Percentiles rank a stretch among this genome's conserved stretches.
phyloP scores from a whole-genome alignment of 116 monocot genomes.

The Phalaenopsis hybrid region DNA sequence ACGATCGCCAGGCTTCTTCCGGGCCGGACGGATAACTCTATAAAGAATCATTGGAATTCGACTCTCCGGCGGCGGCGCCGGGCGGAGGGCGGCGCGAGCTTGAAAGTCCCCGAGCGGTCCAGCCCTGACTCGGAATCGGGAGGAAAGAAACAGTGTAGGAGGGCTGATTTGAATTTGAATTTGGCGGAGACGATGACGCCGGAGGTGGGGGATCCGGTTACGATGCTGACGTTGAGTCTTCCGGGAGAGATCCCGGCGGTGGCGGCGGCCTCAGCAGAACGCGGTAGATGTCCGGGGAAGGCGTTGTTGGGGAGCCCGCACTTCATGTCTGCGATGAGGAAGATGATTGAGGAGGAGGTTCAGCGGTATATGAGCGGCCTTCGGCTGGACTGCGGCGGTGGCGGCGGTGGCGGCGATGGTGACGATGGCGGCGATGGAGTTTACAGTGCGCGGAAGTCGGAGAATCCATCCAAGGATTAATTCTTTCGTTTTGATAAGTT shows the following conservation, averaged over 20 bases:
- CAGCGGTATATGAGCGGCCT: slow-evolving; percentile 19
- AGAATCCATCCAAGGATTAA: slow-evolving; percentile 17
- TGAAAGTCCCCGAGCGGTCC: background rate
- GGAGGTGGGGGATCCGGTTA: slow-evolving; percentile 10
- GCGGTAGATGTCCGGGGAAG: background rate
- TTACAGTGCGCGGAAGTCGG: background rate
- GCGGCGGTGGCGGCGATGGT: too few species aligned
- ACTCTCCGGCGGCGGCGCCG: slow-evolving; percentile 41
- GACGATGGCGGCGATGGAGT: background rate
- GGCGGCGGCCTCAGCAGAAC: background rate
- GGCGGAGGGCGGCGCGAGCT: background rate
- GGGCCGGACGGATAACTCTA: slow-evolving; percentile 58
- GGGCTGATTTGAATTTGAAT: slow-evolving; percentile 6
- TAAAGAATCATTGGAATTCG: slow-evolving; percentile 75
- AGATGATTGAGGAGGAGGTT: slow-evolving; percentile 60
- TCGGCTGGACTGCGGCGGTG: slow-evolving; percentile 5
- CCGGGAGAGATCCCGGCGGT: slow-evolving; percentile 22
- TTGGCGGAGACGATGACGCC: slow-evolving; percentile 17
- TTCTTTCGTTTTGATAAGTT: background rate
- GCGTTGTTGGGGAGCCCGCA: background rate
- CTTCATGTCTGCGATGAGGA: slow-evolving; percentile 27
- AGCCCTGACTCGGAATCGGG: slow-evolving; percentile 12
- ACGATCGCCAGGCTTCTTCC: slow-evolving; percentile 48
- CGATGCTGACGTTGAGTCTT: slow-evolving; percentile 33
- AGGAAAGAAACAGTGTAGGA: slow-evolving; percentile 8